Conservation (phyloP, 1,284 basidiomycete genomes). For the Crucibulum cyathiforme region DNA sequence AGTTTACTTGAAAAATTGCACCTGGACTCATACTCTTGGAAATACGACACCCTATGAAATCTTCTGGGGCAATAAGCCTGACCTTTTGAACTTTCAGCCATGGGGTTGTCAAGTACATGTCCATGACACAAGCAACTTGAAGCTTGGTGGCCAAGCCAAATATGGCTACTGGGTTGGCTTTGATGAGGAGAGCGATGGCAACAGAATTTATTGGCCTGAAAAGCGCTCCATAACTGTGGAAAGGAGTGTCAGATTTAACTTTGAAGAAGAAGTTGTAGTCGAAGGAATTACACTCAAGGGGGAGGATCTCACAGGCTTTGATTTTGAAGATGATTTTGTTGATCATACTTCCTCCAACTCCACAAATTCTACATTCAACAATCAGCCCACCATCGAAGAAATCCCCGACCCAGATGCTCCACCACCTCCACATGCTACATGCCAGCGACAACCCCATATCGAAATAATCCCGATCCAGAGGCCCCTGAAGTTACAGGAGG, state of each 20-base stretch:
- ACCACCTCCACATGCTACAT: not conserved
- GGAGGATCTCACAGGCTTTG: not conserved
- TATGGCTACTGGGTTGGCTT: constrained; percentile 1
- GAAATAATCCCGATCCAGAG: not conserved
- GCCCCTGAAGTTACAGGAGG: not conserved
- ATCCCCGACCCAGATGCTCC: not conserved
- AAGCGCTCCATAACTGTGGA: not conserved
- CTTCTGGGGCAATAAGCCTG: not conserved
- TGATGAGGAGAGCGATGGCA: not conserved
- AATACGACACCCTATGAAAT: constrained; percentile 1
- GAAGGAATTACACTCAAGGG: not conserved
- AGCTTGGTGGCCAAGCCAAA: not conserved
- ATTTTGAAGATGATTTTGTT: not conserved
- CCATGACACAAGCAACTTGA: not conserved
- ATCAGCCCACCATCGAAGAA: not conserved
- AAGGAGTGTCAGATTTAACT: not conserved
- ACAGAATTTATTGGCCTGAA: constrained; percentile 1
- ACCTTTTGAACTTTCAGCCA: not conserved
- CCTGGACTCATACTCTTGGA: constrained; percentile 6
- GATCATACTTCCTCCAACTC: not conserved
- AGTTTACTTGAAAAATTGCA: constrained; percentile 9
- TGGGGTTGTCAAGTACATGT: not conserved
- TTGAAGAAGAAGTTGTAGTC: not conserved
- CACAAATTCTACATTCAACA: not conserved
- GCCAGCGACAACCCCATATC: not conserved